Evolutionary conservation across 108 stramenopile species (phyloP).

Genomic region (Conticribra guillardii): DNA sequence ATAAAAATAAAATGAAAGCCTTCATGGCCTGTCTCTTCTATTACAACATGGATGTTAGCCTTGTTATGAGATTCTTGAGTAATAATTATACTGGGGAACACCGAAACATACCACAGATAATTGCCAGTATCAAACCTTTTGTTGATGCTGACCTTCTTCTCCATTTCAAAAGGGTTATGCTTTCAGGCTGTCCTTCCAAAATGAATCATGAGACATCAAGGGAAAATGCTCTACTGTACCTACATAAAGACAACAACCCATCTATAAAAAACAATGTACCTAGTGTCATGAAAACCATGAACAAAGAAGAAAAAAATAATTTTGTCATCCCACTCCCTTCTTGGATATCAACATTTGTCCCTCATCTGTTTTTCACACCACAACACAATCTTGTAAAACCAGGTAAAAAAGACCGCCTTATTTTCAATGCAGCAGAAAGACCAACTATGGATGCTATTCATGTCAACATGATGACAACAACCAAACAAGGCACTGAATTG

Average conservation of each 20-base stretch:
- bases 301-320: slow-evolving; percentile 12
- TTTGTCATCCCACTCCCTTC: slow-evolving; percentile 12
- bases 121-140: background rate
- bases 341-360: slow-evolving; percentile 9
- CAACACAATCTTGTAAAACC: slow-evolving; percentile 5
- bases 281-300: slow-evolving; percentile 5
- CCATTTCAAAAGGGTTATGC: background rate
- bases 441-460: background rate
- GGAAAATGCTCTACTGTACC: background rate
- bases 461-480: background rate
- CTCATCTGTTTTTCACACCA: slow-evolving; percentile 11
- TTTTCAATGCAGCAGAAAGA: background rate
- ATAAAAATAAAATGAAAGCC: background rate
- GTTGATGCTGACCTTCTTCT: background rate
- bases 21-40: slow-evolving; percentile 1
- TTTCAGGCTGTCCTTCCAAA: background rate
- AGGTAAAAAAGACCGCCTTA: slow-evolving; percentile 6
- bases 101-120: background rate
- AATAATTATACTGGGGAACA: slow-evolving; percentile 11
- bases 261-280: background rate
- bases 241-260: slow-evolving; percentile 6
- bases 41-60: background rate
- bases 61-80: background rate
- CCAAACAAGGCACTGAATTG: background rate
- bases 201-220: background rate